phyloP scores from a whole-genome alignment of 1,284 basidiomycete genomes.

The Malassezia sympodialis region DNA sequence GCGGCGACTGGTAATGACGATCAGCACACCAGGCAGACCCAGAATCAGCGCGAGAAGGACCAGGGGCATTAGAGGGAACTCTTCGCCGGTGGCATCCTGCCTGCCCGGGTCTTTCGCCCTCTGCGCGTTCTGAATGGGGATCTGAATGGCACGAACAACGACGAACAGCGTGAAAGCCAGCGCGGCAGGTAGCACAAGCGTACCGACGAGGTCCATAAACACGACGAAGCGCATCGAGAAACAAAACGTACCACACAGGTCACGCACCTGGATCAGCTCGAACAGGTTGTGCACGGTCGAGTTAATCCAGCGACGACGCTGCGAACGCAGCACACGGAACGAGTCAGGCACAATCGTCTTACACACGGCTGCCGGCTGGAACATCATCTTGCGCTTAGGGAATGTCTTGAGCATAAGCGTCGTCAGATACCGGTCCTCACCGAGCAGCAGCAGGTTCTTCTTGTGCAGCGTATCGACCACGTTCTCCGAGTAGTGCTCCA shows the following conservation, averaged over 20 bases:
- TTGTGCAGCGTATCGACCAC: constrained; percentile 52
- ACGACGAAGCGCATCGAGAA: constrained; percentile 51
- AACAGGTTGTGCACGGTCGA: constrained; percentile 52
- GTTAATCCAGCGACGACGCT: constrained; percentile 52
- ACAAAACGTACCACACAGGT: constrained; percentile 52
- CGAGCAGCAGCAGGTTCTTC: constrained; percentile 51
- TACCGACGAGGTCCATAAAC: constrained; percentile 52
- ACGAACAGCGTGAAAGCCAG: constrained; percentile 51
- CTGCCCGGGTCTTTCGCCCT: background rate
- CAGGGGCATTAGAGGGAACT: constrained; percentile 38
- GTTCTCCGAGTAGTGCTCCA: constrained; percentile 52
- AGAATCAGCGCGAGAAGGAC: constrained; percentile 50
- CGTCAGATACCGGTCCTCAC: constrained; percentile 52
- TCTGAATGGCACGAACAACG: constrained; percentile 42
- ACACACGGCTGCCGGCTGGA: constrained; percentile 51
- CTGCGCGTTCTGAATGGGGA: constrained; percentile 1
- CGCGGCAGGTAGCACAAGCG: constrained; percentile 51
- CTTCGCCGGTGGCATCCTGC: background rate
- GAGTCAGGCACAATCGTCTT: constrained; percentile 52
- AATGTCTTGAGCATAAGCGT: constrained; percentile 52
- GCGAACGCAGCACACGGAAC: constrained; percentile 50
- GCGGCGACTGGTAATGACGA: constrained; percentile 50
- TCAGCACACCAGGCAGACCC: constrained; percentile 51
- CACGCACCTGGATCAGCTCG: constrained; percentile 50
- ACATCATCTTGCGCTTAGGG: constrained; percentile 53